phyloP scores from a whole-genome alignment of 164 flowering plant species.

The Liriodendron chinense region DNA sequence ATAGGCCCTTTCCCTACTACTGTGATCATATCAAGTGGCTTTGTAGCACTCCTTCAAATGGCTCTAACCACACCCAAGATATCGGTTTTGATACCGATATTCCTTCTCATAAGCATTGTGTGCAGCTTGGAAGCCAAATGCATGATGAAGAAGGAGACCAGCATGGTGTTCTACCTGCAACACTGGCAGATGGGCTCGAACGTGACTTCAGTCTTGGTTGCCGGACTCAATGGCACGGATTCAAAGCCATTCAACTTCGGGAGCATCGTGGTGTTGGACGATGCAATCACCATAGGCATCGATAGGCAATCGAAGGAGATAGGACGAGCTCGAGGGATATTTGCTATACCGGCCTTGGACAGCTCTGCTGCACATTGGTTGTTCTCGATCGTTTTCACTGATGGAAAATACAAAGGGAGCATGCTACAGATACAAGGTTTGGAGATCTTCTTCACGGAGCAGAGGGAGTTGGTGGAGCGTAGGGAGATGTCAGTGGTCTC shows the following conservation, averaged over 20 bases:
- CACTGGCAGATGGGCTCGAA: neutral
- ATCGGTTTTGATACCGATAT: too few relatives aligned
- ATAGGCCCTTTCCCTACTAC: too few relatives aligned
- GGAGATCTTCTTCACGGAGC: neutral
- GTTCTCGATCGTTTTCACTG: neutral
- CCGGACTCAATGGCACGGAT: neutral
- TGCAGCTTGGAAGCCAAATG: too few relatives aligned
- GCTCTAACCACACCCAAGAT: too few relatives aligned
- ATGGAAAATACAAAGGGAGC: neutral
- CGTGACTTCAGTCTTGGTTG: neutral
- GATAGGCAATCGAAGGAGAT: neutral
- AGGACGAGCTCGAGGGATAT: conserved; percentile 6
- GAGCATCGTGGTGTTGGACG: neutral
- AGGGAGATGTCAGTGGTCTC: conserved; percentile 3
- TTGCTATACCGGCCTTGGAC: neutral
- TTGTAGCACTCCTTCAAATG: too few relatives aligned
- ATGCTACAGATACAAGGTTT: neutral
- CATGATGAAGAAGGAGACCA: conserved; percentile 1
- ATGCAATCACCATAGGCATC: neutral
- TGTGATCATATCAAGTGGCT: too few relatives aligned
- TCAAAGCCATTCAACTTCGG: neutral
- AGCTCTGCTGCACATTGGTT: neutral
- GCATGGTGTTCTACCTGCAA: neutral
- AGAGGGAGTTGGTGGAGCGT: neutral
- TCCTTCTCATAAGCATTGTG: too few relatives aligned